These are phyloP conservation scores for Globisporangium alternatum DNA, from an alignment of 352 stramenopile genomes.

Conservation along the genomic window DNA sequence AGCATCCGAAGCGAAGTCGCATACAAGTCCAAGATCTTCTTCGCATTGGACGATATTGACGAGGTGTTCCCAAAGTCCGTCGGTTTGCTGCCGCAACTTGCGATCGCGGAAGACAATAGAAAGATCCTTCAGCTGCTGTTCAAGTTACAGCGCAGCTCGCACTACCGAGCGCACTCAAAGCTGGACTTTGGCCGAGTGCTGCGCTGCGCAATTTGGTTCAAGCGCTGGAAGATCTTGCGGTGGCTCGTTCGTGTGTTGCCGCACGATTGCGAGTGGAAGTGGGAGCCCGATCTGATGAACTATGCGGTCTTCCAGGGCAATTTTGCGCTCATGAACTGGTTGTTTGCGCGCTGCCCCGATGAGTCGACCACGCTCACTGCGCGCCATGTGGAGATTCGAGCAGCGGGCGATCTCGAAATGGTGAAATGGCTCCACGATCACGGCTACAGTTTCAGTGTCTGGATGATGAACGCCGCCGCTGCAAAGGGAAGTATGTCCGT, in stretches of 20 bases:
- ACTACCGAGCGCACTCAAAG: conserved; percentile 2
- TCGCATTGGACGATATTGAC: neutral
- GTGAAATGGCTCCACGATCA: conserved; percentile 9
- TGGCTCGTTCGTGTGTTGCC: conserved; percentile 3
- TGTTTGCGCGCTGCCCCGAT: neutral
- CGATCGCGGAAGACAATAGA: conserved; percentile 5
- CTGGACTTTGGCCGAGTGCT: conserved; percentile 3
- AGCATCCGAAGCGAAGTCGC: neutral
- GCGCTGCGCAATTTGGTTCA: conserved; percentile 8
- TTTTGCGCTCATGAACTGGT: conserved; percentile 6
- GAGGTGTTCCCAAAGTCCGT: neutral
- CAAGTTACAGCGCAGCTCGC: neutral
- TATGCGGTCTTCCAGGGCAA: conserved; percentile 4
- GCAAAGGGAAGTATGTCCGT: neutral
- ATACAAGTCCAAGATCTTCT: conserved; percentile 8
- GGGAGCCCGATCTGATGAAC: conserved; percentile 7
- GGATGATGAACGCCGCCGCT: conserved; percentile 12
- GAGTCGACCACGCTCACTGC: neutral
- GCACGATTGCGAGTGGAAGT: neutral
- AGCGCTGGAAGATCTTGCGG: conserved; percentile 6
- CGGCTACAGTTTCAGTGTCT: conserved; percentile 1
- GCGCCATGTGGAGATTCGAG: conserved; percentile 2
- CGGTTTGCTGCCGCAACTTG: neutral
- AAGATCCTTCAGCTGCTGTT: neutral
- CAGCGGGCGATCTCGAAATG: neutral